Conservation (phyloP, 1,284 basidiomycete species). For the Cutaneotrichosporon sp. region DNA sequence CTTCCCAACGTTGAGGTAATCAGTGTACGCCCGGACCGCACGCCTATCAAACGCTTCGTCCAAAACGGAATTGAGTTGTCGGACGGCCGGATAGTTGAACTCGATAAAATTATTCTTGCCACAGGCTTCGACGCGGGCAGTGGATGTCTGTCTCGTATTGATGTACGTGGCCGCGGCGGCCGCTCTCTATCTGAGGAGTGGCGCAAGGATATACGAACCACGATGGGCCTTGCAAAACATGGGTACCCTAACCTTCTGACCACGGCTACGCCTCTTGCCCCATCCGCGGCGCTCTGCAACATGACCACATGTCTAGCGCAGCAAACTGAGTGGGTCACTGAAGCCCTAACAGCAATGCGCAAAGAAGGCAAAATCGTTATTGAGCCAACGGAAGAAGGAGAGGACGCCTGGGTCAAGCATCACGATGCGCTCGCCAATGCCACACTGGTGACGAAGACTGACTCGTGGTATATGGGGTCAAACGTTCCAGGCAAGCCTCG, state of each 20-base stretch:
- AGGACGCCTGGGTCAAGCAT: conserved; percentile 14
- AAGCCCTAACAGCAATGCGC: not conserved
- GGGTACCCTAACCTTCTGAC: conserved; percentile 20
- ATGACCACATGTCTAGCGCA: conserved; percentile 15
- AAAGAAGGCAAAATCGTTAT: conserved; percentile 5
- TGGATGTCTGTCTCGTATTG: conserved; percentile 10
- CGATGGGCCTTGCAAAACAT: conserved; percentile 10
- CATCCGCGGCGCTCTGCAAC: conserved; percentile 15
- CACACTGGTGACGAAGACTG: conserved; percentile 8
- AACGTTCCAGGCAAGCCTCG: conserved; percentile 16
- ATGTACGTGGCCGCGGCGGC: conserved; percentile 10
- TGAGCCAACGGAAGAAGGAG: conserved; percentile 10
- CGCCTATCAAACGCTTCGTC: conserved; percentile 10
- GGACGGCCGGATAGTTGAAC: conserved; percentile 5
- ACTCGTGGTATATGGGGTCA: conserved; percentile 18
- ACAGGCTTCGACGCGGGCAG: conserved; percentile 15
- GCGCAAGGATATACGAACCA: conserved; percentile 13
- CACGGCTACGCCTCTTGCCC: conserved; percentile 9
- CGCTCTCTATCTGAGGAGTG: conserved; percentile 10
- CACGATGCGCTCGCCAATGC: conserved; percentile 11
- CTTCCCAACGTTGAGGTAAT: conserved; percentile 13
- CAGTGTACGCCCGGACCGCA: conserved; percentile 5
- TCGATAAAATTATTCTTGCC: conserved; percentile 16
- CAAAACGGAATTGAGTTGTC: conserved; percentile 8
- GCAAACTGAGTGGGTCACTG: conserved; percentile 17